Base-by-base conservation (phyloP, 805 yeast species). In the Metschnikowia lachancei region DNA sequence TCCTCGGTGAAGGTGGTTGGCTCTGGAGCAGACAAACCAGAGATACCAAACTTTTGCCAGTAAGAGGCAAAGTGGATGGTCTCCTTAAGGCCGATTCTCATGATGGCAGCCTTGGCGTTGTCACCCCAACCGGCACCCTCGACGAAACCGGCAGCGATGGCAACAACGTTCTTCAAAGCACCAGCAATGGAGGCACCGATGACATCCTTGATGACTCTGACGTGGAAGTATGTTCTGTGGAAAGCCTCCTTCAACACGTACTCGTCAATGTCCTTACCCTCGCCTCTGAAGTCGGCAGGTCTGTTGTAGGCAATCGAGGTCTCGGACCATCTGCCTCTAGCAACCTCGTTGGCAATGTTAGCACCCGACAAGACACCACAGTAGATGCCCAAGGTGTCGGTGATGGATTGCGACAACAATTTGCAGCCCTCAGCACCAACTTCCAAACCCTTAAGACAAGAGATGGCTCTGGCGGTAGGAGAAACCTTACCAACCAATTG, bases 351-450 rank as follows among this genome's bases (percentile, higher is more conserved):
- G 47, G 77, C 77, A 47, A 72, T 64, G 57, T 72, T 72, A 46
- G 77, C 77, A n/a, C 77, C 77, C n/a, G 74, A 67, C 42, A 72
- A 61, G 5, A 70, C 76, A 45, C 76, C 77, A 53, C 77, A 72
- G 50, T 61, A 59, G 47, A 72, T 63, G 34, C 74, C 74, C 61
- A 72, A 69, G 28, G 65, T 58, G 52, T 72, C 77, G 41, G 73
- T 68, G 50, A 72, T 72, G 43, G 66, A 66, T 30, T 70, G 70
- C 38, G 74, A 67, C 54, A 72, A 67, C 58, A 72, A 69, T 52
- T 69, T 68, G 59, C 75, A 70, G 32, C 76, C 76, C 33, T 64
- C 61, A 39, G 71, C 66, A 22, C 64, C 64, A 30, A 72, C 77
- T 58, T 72, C 76, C 54, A 72, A 63, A 28, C 77, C 77, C 60